phyloP scores from a whole-genome alignment of 495 filamentous ascomycete genomes.

The Neurospora cerealis region DNA sequence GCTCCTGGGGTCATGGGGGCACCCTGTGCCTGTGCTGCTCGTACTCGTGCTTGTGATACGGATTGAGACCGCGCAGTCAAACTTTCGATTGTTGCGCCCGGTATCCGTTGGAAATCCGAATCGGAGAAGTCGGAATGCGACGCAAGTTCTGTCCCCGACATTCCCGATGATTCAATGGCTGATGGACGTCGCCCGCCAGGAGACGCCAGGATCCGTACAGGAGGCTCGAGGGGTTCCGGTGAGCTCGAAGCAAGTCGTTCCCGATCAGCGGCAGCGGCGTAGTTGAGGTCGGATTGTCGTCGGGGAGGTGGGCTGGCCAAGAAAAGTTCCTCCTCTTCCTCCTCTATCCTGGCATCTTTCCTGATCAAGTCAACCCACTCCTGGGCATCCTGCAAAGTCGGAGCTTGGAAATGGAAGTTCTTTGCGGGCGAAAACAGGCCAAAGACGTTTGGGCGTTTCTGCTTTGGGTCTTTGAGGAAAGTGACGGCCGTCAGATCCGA shows the following conservation, averaged over 20 bases:
- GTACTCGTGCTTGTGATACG: not conserved
- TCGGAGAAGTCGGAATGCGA: conserved; percentile 91
- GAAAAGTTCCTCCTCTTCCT: conserved; percentile 74
- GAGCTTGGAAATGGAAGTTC: conserved; percentile 82
- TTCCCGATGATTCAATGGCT: conserved; percentile 59
- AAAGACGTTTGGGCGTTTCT: conserved; percentile 70
- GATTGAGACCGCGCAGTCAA: conserved; percentile 28
- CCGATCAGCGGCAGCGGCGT: not conserved
- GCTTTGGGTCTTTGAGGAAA: conserved; percentile 76
- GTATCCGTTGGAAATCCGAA: conserved; percentile 35
- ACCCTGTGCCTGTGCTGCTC: not conserved
- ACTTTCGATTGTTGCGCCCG: conserved; percentile 35
- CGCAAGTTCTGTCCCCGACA: conserved; percentile 71
- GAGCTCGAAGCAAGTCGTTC: conserved; percentile 49
- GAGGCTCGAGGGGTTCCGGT: conserved; percentile 43
- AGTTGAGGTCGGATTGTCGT: conserved; percentile 23
- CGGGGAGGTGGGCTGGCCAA: conserved; percentile 48
- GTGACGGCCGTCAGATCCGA: conserved; percentile 88
- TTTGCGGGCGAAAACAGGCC: conserved; percentile 86
- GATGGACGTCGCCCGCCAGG: conserved; percentile 35
- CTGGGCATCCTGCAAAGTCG: conserved; percentile 61
- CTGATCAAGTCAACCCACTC: conserved; percentile 84
- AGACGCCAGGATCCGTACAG: conserved; percentile 20
- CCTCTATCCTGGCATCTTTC: conserved; percentile 67
- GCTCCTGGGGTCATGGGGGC: conserved; percentile 19